These are phyloP conservation scores for Leishmania major DNA, from an alignment of 208 protist genomes.

Conservation along the genomic window DNA sequence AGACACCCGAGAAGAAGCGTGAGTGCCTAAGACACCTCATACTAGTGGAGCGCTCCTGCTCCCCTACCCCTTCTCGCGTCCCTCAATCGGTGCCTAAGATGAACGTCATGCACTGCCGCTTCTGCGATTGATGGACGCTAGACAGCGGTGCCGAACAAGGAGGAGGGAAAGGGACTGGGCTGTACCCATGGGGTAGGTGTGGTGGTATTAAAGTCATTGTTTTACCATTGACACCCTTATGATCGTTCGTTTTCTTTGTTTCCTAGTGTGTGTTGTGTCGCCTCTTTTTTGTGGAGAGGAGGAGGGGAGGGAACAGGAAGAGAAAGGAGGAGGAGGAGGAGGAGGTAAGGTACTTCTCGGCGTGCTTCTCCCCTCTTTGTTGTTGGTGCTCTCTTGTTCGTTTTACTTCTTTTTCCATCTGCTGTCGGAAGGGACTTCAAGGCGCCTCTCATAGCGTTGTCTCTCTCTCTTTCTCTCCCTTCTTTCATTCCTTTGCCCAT, in stretches of 20 bases:
- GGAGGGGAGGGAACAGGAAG: not conserved
- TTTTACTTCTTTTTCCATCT: not conserved
- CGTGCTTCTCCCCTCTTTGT: not conserved
- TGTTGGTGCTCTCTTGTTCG: too few species aligned
- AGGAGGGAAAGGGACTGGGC: not conserved
- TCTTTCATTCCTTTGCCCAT: not conserved
- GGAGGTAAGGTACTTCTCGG: not conserved
- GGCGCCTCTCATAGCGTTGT: not conserved
- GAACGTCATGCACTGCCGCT: not conserved
- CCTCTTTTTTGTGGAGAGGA: not conserved
- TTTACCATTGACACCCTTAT: not conserved
- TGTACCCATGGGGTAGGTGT: not conserved
- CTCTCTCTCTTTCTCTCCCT: not conserved
- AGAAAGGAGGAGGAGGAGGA: too few species aligned
- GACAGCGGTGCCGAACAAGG: not conserved
- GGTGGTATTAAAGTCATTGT: not conserved
- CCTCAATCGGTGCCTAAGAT: not conserved
- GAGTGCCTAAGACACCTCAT: not conserved
- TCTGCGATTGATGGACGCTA: not conserved
- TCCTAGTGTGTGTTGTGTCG: not conserved
- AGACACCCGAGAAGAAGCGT: not conserved
- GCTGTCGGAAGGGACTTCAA: not conserved
- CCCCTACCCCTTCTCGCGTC: not conserved
- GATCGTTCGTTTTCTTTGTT: not conserved
- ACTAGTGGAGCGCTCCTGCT: not conserved